Evolutionary conservation across 805 yeast genomes (phyloP).

Genomic region (Brettanomyces anomalus): DNA sequence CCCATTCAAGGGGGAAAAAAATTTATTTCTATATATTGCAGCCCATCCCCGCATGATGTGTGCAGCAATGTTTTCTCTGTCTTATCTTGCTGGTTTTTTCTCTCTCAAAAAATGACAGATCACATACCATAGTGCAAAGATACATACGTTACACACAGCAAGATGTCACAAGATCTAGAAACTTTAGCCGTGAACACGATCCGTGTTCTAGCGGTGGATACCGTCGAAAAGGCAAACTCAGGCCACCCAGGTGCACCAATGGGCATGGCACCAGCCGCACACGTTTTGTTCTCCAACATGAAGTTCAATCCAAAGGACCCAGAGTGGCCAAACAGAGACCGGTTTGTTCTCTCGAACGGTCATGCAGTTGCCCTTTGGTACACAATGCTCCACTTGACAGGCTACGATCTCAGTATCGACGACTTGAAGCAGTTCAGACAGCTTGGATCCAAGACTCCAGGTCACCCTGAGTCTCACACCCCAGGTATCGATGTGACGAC

Average conservation of each 20-base stretch:
- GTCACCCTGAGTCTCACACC: conserved; percentile 91
- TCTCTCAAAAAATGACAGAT: conserved; percentile 20
- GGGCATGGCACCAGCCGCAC: conserved; percentile 96
- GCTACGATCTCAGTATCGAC: conserved; percentile 71
- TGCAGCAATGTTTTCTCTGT: neutral
- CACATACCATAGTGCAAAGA: no score
- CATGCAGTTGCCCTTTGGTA: conserved; percentile 91
- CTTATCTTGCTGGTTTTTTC: neutral
- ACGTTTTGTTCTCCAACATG: conserved; percentile 72
- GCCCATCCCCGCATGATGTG: no score
- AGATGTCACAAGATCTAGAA: conserved; percentile 38
- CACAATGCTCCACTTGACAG: conserved; percentile 76
- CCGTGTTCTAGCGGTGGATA: conserved; percentile 82
- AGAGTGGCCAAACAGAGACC: conserved; percentile 87
- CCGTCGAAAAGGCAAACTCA: conserved; percentile 80
- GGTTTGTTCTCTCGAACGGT: conserved; percentile 93
- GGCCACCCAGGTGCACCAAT: conserved; percentile 99
- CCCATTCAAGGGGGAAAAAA: no score
- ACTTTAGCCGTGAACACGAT: conserved; percentile 74
- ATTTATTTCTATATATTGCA: no score
- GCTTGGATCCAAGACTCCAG: conserved; percentile 85
- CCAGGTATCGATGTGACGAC: conserved; percentile 97
- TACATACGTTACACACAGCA: no score
- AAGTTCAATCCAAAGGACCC: conserved; percentile 87
- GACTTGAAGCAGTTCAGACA: conserved; percentile 90